Base-by-base conservation (phyloP, 331 rosid species). In the Quercus tomentella region DNA sequence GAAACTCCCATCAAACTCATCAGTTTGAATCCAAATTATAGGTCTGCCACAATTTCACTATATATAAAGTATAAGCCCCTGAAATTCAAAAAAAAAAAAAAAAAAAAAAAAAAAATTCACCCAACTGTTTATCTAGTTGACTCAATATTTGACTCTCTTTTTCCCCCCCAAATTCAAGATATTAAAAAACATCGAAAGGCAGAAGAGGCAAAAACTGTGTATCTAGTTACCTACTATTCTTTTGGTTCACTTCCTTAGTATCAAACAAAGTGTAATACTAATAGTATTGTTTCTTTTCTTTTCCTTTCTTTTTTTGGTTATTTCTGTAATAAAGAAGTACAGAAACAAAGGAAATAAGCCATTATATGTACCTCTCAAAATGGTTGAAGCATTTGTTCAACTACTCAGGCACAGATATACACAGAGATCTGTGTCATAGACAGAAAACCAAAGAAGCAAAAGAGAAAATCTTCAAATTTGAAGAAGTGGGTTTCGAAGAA, bases 1-100 rank as follows among this genome's bases (percentile, higher is more conserved):
- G 57, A 67, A 63, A 63, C 31, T 6, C 37, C 74, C 37, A 62
- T 5, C 17, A 23, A 55, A 22, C 14, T 23, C n/a, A 20, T 62
- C 63, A 7, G 7, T 5, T 58, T 67, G 49, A 28, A 84, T 76
- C 76, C 73, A 21, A 77, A 76, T 61, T 76, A 8, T 73, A 21
- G 45, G 22, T 70, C 63, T 55, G 21, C 76, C 15, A 67, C 9
- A 25, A 25, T 76, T 52, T 76, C 35, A 61, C 25, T 0, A 49
- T 8, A 25, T 23, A 26, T 10, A 1, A 70, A 61, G 21, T 23
- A 26, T 10, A 1, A 70, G 26, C 72, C 31, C 21, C 33, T 45
- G 15, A 20, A 58, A 71, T 43, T 68, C 1, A n/a, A 33, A 28
- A 79, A 52, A 37, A 37, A 6, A 35, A 35, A 31, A 30, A 30